A percentile compares a stretch with the other conserved stretches of the same genome.
Conservation (phyloP, 306 rosid species). For the Mimosa bimucronata region DNA sequence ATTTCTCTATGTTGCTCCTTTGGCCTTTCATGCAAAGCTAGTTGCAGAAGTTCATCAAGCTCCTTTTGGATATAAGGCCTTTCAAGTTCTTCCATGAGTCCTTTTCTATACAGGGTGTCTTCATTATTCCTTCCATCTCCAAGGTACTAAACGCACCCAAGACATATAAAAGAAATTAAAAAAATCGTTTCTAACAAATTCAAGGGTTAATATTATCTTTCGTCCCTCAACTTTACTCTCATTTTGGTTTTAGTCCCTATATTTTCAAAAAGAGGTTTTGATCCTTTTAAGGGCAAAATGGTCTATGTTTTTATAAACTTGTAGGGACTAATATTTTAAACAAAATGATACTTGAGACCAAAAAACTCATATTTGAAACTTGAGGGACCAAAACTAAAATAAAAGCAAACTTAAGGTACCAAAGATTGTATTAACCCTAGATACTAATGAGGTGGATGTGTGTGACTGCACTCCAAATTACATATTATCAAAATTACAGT, state of each 20-base stretch:
- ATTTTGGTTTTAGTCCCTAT: too few species aligned
- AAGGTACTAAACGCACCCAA: slow-evolving; percentile 38
- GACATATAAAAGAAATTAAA: slow-evolving; percentile 10
- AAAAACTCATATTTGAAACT: too few species aligned
- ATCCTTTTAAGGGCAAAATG: too few species aligned
- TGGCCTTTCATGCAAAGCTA: slow-evolving; percentile 31
- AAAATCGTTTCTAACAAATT: background rate
- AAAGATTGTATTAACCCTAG: too few species aligned
- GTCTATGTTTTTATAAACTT: too few species aligned
- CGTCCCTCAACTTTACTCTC: too few species aligned
- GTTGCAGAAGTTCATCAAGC: slow-evolving; percentile 12
- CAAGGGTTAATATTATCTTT: too few species aligned
- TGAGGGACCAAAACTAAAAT: too few species aligned
- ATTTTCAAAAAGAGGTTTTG: too few species aligned
- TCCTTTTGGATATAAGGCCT: slow-evolving; percentile 61
- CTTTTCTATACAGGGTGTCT: slow-evolving; percentile 50
- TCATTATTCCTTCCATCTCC: slow-evolving; percentile 38
- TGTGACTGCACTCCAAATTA: background rate
- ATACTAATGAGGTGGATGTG: slow-evolving; percentile 19
- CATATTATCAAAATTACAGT: slow-evolving; percentile 9
- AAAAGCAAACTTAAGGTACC: too few species aligned
- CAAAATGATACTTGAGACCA: too few species aligned
- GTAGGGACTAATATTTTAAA: too few species aligned
- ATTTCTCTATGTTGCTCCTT: slow-evolving; percentile 36
- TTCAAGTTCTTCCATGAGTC: slow-evolving; percentile 58